Percentiles rank a stretch among this genome's conserved stretches.
Conservation (phyloP, 345 rosid species). For the Eucalyptus paniculata region DNA sequence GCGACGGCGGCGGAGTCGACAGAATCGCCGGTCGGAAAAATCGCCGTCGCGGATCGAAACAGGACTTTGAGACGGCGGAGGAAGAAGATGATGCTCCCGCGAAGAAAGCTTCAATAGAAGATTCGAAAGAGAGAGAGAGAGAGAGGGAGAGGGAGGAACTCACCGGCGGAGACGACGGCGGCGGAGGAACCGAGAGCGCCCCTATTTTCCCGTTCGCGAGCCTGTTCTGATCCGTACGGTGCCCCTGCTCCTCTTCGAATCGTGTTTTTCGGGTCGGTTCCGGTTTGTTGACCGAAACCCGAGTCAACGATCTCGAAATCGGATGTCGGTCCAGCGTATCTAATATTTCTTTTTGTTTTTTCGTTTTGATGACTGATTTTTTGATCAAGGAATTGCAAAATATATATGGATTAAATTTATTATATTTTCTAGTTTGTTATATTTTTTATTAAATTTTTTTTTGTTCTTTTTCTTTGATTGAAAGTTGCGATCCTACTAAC, state of each 20-base stretch:
- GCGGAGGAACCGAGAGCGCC: neutral
- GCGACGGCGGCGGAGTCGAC: neutral
- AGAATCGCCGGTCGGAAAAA: neutral
- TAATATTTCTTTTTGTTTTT: too few relatives aligned
- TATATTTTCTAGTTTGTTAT: too few relatives aligned
- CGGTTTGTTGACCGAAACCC: neutral
- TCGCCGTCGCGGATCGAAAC: neutral
- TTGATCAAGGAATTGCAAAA: too few relatives aligned
- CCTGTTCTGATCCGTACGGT: neutral
- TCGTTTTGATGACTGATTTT: neutral
- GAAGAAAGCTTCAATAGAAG: neutral
- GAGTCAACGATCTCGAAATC: neutral
- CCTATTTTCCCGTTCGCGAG: neutral
- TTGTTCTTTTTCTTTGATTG: too few relatives aligned
- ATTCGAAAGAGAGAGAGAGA: neutral
- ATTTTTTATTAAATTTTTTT: too few relatives aligned
- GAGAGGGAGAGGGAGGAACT: neutral
- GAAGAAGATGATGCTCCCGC: neutral
- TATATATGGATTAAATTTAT: neutral
- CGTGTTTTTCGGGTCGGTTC: neutral
- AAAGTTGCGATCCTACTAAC: neutral
- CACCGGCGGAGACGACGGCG: neutral
- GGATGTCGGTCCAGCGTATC: neutral
- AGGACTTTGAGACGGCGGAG: neutral
- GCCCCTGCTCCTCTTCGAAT: neutral